A percentile compares a stretch with the other conserved stretches of the same genome.
Conservation (phyloP, 768 basidiomycete species). For the Suillus decipiens region DNA sequence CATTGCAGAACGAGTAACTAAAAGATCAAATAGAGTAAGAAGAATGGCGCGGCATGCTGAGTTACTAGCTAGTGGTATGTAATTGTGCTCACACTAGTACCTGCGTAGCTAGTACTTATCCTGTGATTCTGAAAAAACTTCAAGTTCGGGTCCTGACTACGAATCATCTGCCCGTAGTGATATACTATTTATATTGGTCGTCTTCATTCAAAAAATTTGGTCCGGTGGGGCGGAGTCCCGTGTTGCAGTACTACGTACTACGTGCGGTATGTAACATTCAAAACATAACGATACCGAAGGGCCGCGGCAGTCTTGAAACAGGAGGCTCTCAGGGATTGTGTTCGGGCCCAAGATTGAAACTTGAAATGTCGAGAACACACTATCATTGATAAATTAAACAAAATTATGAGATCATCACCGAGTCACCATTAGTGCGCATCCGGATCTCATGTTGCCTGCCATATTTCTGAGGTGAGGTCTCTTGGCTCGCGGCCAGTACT, state of each 20-base stretch:
- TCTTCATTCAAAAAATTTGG: not conserved
- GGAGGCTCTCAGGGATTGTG: not conserved
- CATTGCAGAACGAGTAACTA: not conserved
- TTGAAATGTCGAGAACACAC: not conserved
- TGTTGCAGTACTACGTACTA: too few relatives aligned
- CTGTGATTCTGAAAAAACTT: not conserved
- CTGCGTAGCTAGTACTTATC: not conserved
- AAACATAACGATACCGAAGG: not conserved
- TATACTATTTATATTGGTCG: not conserved
- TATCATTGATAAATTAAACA: not conserved
- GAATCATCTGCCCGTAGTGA: not conserved
- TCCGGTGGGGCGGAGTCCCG: too few relatives aligned
- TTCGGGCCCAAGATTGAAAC: not conserved
- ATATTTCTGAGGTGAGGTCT: not conserved
- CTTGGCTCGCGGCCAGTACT: not conserved
- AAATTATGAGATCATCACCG: not conserved
- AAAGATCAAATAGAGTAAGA: not conserved
- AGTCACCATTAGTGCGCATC: not conserved
- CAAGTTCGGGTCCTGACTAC: not conserved
- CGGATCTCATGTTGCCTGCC: not conserved
- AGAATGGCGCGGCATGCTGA: not conserved
- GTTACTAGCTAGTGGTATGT: not conserved
- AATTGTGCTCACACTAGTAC: not conserved
- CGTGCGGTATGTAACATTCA: too few relatives aligned
- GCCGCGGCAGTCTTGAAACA: not conserved